These are phyloP conservation scores for Ormosia semicastrata DNA, from an alignment of 306 rosid species.

Conservation along the genomic window DNA sequence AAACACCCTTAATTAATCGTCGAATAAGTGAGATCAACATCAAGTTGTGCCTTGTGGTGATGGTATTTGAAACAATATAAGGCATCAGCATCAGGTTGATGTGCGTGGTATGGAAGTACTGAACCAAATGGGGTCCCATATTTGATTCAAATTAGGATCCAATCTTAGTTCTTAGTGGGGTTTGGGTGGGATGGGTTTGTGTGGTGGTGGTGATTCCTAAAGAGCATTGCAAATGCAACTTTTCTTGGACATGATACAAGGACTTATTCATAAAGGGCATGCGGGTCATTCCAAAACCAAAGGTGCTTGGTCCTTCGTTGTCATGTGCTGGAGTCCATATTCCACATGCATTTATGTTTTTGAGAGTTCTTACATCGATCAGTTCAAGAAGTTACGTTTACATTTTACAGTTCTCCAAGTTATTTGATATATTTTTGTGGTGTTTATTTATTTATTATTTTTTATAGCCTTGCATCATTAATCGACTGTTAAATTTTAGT, in stretches of 20 bases:
- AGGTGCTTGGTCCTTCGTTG: not conserved
- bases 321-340: constrained; percentile 20
- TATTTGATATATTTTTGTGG: too few species aligned
- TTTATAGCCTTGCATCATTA: not conserved
- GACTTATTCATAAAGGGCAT: not conserved
- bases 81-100: constrained; percentile 16
- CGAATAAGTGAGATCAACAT: not conserved
- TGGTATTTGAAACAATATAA: not conserved
- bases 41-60: constrained; percentile 6
- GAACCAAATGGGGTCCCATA: constrained; percentile 18
- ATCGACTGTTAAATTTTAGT: not conserved
- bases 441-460: not conserved
- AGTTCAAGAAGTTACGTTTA: not conserved
- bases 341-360: not conserved
- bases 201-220: constrained; percentile 12
- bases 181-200: not conserved
- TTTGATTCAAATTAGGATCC: not conserved
- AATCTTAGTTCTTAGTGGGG: not conserved
- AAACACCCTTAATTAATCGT: not conserved
- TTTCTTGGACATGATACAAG: not conserved
- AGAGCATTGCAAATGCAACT: not conserved
- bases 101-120: constrained; percentile 16
- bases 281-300: not conserved
- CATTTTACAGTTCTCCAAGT: not conserved
- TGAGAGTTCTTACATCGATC: not conserved